Percentiles rank a stretch among this genome's conserved stretches.
Conservation (phyloP, 768 basidiomycete species). For the Rhodotorula babjevae region DNA sequence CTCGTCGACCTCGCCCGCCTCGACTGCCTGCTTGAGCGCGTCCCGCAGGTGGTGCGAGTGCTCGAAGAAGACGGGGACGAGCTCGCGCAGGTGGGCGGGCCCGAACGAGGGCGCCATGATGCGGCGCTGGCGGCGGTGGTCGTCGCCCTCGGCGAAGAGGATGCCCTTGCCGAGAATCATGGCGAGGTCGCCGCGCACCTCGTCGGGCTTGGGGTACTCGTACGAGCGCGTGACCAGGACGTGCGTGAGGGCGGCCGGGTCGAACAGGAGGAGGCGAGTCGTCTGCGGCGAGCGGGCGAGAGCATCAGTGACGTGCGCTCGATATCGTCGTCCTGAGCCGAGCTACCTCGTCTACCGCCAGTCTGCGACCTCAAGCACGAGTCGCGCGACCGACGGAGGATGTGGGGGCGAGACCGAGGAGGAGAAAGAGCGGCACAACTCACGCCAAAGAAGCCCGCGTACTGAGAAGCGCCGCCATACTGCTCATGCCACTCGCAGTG, state of each 20-base stretch:
- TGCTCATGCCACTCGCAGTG: conserved; percentile 56
- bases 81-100: conserved; percentile 19
- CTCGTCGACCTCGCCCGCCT: neutral
- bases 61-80: conserved; percentile 35
- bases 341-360: no score
- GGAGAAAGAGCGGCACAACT: conserved; percentile 13
- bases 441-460: conserved; percentile 45
- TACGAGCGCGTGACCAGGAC: conserved; percentile 34
- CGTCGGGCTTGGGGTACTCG: conserved; percentile 37
- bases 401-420: no score
- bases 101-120: conserved; percentile 36
- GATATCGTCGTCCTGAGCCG: no score
- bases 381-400: neutral
- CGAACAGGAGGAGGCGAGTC: conserved; percentile 26
- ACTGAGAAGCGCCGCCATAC: conserved; percentile 58
- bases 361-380: neutral
- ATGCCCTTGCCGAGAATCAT: conserved; percentile 39
- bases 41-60: conserved; percentile 31
- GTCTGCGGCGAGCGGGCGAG: neutral
- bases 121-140: conserved; percentile 39
- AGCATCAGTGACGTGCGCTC: no score
- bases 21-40: conserved; percentile 8
- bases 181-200: conserved; percentile 30
- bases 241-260: conserved; percentile 33
- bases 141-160: conserved; percentile 39